phyloP scores from a whole-genome alignment of 164 flowering plant genomes.

The Magnolia changhungtana region DNA sequence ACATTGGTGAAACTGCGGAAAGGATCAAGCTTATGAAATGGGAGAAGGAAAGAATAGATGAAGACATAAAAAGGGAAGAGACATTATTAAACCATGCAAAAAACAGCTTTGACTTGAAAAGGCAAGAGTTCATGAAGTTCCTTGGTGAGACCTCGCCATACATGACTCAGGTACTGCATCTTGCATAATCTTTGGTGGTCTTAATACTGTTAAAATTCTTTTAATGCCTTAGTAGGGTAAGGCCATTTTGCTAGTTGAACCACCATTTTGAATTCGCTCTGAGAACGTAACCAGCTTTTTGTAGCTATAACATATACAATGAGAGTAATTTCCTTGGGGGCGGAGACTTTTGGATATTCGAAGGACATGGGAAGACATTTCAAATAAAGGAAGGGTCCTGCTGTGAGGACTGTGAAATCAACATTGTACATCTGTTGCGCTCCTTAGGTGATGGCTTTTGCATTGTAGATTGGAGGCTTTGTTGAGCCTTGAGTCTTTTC shows the following conservation, averaged over 20 bases:
- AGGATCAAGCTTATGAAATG: constrained; percentile 46
- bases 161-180: not conserved
- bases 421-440: no score
- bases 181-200: not conserved
- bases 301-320: no score
- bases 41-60: constrained; percentile 58
- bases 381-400: no score
- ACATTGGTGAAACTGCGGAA: constrained; percentile 42
- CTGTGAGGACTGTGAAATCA: no score
- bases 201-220: no score
- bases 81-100: constrained; percentile 42
- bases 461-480: no score
- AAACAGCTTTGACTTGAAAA: constrained; percentile 43
- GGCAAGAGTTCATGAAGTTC: constrained; percentile 56
- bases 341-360: no score
- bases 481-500: no score
- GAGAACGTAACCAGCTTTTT: not conserved
- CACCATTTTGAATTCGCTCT: not conserved
- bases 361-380: no score
- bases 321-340: no score
- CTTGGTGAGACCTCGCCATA: not conserved
- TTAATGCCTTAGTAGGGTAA: not conserved
- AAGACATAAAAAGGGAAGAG: constrained; percentile 72
- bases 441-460: no score
- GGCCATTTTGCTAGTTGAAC: not conserved